These are phyloP conservation scores for Ceratocystis huliohia DNA, from an alignment of 2,329 filamentous ascomycete genomes.

Conservation along the genomic window DNA sequence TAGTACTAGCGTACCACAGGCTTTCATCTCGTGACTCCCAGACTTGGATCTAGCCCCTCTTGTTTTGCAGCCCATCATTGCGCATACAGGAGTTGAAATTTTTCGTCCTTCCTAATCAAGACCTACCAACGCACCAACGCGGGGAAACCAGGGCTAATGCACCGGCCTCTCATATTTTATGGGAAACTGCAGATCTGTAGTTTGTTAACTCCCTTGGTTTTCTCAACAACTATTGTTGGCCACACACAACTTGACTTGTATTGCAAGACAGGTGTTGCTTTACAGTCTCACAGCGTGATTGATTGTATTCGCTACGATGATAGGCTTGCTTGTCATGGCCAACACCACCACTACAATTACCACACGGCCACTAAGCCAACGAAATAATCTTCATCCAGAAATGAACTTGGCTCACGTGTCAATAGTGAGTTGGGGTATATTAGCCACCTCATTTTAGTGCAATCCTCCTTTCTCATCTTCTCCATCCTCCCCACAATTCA, in stretches of 20 bases:
- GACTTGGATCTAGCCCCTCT: not conserved
- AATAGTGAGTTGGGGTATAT: not conserved
- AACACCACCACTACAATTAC: not conserved
- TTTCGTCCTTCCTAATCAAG: too few species aligned
- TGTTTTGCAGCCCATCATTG: too few species aligned
- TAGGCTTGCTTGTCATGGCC: too few species aligned
- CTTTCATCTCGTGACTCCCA: not conserved
- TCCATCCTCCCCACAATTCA: conserved; percentile 1
- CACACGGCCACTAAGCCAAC: not conserved
- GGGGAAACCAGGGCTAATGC: conserved; percentile 13
- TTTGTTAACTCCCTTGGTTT: too few species aligned
- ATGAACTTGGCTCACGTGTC: conserved; percentile 8
- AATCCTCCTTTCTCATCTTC: not conserved
- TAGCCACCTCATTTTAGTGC: conserved; percentile 9
- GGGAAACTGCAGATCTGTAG: too few species aligned
- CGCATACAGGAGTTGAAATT: too few species aligned
- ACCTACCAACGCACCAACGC: conserved; percentile 7
- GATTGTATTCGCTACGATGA: too few species aligned
- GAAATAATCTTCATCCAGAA: not conserved
- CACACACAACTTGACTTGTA: too few species aligned
- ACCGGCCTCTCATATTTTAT: too few species aligned
- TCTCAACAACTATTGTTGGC: too few species aligned
- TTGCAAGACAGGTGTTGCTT: too few species aligned
- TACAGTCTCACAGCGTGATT: too few species aligned
- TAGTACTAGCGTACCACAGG: not conserved